A percentile compares a stretch with the other conserved stretches of the same genome.
Evolutionary conservation across 2,329 filamentous ascomycete genomes (phyloP).

Genomic region (Dryadomyces sulphureus): DNA sequence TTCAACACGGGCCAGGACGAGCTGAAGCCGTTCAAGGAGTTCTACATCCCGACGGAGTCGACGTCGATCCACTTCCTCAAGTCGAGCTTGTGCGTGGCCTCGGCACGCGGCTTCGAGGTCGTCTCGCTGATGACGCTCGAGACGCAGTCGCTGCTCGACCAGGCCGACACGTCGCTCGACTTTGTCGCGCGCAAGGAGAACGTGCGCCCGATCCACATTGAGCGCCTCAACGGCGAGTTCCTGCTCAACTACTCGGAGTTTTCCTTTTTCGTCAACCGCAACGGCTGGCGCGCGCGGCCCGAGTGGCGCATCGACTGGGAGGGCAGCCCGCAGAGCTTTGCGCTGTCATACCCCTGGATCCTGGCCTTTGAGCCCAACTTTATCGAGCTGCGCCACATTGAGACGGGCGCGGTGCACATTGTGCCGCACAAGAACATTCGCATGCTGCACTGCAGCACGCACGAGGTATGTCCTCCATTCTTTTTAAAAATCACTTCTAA

Average conservation of each 20-base stretch:
- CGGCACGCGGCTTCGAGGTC: slow-evolving; percentile 89
- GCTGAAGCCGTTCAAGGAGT: slow-evolving; percentile 94
- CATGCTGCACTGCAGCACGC: slow-evolving; percentile 92
- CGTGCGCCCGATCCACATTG: slow-evolving; percentile 90
- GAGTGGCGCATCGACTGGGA: slow-evolving; percentile 99
- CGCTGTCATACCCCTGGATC: slow-evolving; percentile 92
- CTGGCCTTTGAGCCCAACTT: slow-evolving; percentile 95
- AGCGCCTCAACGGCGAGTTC: slow-evolving; percentile 93
- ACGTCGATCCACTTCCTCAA: slow-evolving; percentile 96
- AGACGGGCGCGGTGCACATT: slow-evolving; percentile 88
- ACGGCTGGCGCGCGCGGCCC: slow-evolving; percentile 88
- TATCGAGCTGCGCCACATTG: slow-evolving; percentile 90
- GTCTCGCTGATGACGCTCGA: slow-evolving; percentile 95
- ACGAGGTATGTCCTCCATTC: slow-evolving; percentile 55
- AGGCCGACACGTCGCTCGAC: slow-evolving; percentile 93
- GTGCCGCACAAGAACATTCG: slow-evolving; percentile 92
- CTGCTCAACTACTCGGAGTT: slow-evolving; percentile 97
- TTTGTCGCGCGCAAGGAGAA: slow-evolving; percentile 91
- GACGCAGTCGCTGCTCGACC: slow-evolving; percentile 89
- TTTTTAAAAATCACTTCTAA: slow-evolving; percentile 17
- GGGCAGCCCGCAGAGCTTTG: slow-evolving; percentile 80
- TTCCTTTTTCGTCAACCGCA: slow-evolving; percentile 97
- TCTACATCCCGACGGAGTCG: slow-evolving; percentile 97
- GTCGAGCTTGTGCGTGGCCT: slow-evolving; percentile 91
- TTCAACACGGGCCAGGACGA: slow-evolving; percentile 88